Evolutionary conservation across 73 alveolate genomes (phyloP).

Genomic region (Paramecium pentaurelia): DNA sequence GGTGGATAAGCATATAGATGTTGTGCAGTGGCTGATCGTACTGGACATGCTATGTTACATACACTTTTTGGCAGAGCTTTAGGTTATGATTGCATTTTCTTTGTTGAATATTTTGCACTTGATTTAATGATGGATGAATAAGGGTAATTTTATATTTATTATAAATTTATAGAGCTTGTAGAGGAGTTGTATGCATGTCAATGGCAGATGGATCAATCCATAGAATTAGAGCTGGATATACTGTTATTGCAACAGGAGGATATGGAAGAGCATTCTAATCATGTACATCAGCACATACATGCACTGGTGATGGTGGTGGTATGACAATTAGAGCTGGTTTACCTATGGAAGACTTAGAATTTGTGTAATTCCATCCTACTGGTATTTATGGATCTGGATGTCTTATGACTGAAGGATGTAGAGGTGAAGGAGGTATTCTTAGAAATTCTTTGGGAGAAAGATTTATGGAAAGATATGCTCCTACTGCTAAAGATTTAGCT

Average conservation of each 20-base stretch:
- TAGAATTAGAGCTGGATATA: conserved; percentile 83
- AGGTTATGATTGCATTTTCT: conserved; percentile 90
- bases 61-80: conserved; percentile 91
- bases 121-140: conserved; percentile 89
- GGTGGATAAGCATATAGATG: conserved; percentile 78
- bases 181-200: conserved; percentile 77
- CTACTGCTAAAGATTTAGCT: conserved; percentile 87
- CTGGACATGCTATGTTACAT: conserved; percentile 96
- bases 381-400: conserved; percentile 96
- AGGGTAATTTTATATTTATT: conserved; percentile 83
- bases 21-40: conserved; percentile 95
- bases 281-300: conserved; percentile 97
- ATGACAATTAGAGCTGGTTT: conserved; percentile 90
- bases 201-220: conserved; percentile 89
- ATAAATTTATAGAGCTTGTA: conserved; percentile 73
- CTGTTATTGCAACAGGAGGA: conserved; percentile 60
- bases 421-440: conserved; percentile 98
- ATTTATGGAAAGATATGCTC: conserved; percentile 85
- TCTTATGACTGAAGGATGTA: conserved; percentile 96
- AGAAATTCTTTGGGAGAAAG: conserved; percentile 86
- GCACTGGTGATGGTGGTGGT: conserved; percentile 95
- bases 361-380: conserved; percentile 97
- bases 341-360: conserved; percentile 89
- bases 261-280: conserved; percentile 37
- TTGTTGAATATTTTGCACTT: conserved; percentile 93